Base-by-base conservation (phyloP, 768 basidiomycete species). In the Boletus pseudopeckii region DNA sequence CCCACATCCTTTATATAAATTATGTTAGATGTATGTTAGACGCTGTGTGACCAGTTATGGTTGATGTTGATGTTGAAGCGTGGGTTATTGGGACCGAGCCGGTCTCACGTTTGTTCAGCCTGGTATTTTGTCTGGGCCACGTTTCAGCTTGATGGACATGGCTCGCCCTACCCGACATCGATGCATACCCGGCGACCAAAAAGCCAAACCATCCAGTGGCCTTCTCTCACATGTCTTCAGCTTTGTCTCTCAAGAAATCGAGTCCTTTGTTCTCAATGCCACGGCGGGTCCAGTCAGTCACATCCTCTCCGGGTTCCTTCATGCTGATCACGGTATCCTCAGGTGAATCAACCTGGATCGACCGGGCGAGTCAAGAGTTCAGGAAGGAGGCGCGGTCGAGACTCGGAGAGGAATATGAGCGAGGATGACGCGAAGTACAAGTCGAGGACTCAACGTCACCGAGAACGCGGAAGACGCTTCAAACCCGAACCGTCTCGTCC, bases 211-310 rank as follows among this genome's bases (percentile, higher is more conserved):
- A 18, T 39, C 62, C 24, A n/a, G 7, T 17, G 81, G 84, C 39
- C 61, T 86, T 3, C 59, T 88, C 20, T 81, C 84, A 1, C 82
- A 81, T 57, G 84, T 90, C 5, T 76, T 90, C 58, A 78, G 72
- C 66, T 88, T 84, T 65, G 80, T 92, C 5, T 81, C 87, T 11
- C 76, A 81, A 46, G 89, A 92, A 66, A 64, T 90, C 36, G 82
- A 82, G 43, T 82, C 83, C 11, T 91, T 92, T 66, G 77, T 90
- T 24, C 70, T 78, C 18, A 85, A 74, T 61, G 89, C 89, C 45
- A 81, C 84, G 9, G 84, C 57, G 9, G 53, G 50, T 24, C 45
- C 53, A 56, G 60, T 64, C 60, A 58, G 65, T 63, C 44, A 26
- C 13, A 5, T 39, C 24, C 22, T 18, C 3, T 46, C 30, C 14